Evolutionary conservation across 2,329 filamentous ascomycete species (phyloP), one percentile per base, ranked within the genome.

Genomic region (Boeremia exigua): DNA sequence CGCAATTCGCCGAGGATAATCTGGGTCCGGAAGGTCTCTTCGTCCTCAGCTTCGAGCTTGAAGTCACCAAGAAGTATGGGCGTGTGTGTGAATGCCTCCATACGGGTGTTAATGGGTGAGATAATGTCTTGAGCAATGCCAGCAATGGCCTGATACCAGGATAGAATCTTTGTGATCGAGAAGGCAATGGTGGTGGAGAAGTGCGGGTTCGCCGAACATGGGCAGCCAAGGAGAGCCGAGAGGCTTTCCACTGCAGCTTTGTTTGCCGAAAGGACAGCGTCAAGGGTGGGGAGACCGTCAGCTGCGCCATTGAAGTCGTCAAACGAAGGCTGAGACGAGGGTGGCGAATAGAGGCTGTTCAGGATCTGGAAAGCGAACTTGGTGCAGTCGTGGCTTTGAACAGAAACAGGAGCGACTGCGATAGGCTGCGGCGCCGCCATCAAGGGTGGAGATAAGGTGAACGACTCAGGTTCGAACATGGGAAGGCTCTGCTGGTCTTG

Each of bases 151-250:
- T 74, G 70, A 50, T 73, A 74, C 71, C 70, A 74, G 1, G 70
- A 69, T n/a, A 75, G 66, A 23, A 75, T 69, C 49, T 75, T 74
- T 33, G 63, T 64, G 17, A 73, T 72, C 6, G 67, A 68, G 48
- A 75, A 68, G 11, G 70, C 66, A 34, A 74, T 70, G 2, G 70
- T 74, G 2, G 71, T 69, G n/a, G 71, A 74, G 60, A 72, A 75
- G 56, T 75, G 72, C 3, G 73, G 73, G 52, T 73, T 74, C 3
- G 59, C 58, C 6, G 73, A 70, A 65, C 73, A 75, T n/a, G 63
- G 61, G 60, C 73, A 75, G 19, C 58, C 60, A 3, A 75, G 66
- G 3, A 75, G 61, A 8, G 69, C 62, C 33, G 71, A 68, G 8
- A 75, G 63, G 49, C 65, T 73, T 43, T 75, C 72, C 2, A 74